Evolutionary conservation across 306 rosid species (phyloP).

Genomic region (Trifolium pratense): DNA sequence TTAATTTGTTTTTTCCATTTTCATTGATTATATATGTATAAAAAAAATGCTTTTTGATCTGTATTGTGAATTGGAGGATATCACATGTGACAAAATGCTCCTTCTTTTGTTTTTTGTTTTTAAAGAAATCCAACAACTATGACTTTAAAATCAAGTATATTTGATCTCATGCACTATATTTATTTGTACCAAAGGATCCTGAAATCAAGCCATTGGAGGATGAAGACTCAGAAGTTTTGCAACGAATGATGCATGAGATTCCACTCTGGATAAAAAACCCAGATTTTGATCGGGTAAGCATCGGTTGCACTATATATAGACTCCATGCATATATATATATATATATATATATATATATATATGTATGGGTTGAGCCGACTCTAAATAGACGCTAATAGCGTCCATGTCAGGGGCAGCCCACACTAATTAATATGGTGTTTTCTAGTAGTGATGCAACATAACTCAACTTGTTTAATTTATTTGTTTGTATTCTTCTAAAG

Average conservation of each 20-base stretch:
- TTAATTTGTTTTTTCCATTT: background rate
- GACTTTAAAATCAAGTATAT: background rate
- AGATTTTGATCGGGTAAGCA: conserved; percentile 83
- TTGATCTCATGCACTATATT: background rate
- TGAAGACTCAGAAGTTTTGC: conserved; percentile 67
- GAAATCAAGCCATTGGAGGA: conserved; percentile 67
- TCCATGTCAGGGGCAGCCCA: no score
- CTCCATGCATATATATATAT: no score
- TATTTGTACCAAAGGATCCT: conserved; percentile 49
- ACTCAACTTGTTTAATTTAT: background rate
- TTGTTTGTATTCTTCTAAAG: conserved; percentile 43
- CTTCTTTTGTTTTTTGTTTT: background rate
- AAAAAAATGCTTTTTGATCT: background rate
- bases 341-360: no score
- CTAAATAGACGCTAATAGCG: no score
- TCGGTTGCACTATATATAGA: background rate
- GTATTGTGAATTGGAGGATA: background rate
- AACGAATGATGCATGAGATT: conserved; percentile 85
- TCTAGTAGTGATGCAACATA: background rate
- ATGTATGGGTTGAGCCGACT: no score
- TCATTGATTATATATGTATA: background rate
- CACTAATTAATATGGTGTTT: no score
- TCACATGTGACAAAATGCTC: background rate
- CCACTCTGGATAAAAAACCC: conserved; percentile 95
- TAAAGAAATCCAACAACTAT: background rate